A percentile compares a stretch with the other conserved stretches of the same genome.
These are phyloP conservation scores for Prinsepia uniflora DNA, from an alignment of 306 rosid genomes.

Conservation along the genomic window DNA sequence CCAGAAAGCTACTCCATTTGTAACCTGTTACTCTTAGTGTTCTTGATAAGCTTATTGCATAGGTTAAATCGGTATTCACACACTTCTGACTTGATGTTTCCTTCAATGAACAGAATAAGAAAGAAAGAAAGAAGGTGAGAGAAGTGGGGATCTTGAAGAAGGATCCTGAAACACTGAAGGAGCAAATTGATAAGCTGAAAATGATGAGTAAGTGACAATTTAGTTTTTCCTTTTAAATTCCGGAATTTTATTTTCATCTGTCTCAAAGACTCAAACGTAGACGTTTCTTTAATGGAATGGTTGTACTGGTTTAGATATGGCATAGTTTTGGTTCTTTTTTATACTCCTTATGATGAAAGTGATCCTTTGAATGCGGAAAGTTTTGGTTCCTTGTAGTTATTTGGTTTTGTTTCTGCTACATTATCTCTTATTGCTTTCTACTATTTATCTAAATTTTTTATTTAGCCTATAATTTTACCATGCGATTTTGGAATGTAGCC, in stretches of 20 bases:
- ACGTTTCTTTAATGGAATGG: not conserved
- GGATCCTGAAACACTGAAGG: constrained; percentile 78
- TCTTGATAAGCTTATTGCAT: not conserved
- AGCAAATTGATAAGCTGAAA: constrained; percentile 93
- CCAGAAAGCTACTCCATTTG: not conserved
- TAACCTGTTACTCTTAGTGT: not conserved
- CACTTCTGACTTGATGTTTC: constrained; percentile 11
- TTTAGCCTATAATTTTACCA: not conserved
- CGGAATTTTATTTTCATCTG: not conserved
- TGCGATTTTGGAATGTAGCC: constrained; percentile 3
- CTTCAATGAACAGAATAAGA: constrained; percentile 62
- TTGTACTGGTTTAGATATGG: not conserved
- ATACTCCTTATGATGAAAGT: not conserved
- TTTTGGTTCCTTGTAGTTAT: no score
- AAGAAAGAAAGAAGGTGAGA: constrained; percentile 97
- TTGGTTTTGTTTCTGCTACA: not conserved
- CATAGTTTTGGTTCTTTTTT: not conserved
- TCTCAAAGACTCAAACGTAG: not conserved
- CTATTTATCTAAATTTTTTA: not conserved
- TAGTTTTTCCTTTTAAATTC: not conserved
- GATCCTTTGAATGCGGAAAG: not conserved
- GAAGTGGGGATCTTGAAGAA: constrained; percentile 99
- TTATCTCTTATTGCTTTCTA: not conserved
- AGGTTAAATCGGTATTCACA: not conserved
- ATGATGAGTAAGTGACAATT: constrained; percentile 70